These are phyloP conservation scores for Akebia trifoliata DNA, from an alignment of 164 flowering plant species.

Conservation along the genomic window DNA sequence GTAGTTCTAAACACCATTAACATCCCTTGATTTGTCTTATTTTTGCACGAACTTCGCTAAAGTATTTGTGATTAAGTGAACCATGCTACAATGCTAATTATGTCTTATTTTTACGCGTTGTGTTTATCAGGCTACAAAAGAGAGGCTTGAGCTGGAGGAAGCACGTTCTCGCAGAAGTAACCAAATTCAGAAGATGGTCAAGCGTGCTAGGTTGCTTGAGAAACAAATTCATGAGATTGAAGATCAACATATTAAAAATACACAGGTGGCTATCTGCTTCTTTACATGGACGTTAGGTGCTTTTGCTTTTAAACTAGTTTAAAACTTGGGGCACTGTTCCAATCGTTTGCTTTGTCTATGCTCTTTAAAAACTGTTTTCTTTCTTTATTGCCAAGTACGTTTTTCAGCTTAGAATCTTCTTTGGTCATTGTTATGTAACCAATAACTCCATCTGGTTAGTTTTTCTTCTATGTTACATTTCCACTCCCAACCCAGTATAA, in stretches of 20 bases:
- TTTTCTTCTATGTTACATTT: no score
- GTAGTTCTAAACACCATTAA: no score
- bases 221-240: conserved; percentile 58
- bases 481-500: no score
- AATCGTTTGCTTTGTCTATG: background rate
- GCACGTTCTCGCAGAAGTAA: conserved; percentile 35
- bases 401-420: background rate
- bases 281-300: background rate
- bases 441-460: no score
- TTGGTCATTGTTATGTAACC: background rate
- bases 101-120: background rate
- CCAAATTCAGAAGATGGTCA: conserved; percentile 38
- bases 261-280: conserved; percentile 56
- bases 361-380: background rate
- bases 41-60: no score
- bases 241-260: conserved; percentile 53
- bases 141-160: conserved; percentile 51
- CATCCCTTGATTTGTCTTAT: no score
- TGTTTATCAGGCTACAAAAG: conserved; percentile 51
- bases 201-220: conserved; percentile 41
- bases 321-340: background rate
- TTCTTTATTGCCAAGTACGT: background rate
- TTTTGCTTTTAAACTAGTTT: background rate
- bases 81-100: background rate
- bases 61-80: background rate